Conservation (phyloP, 352 stramenopile species). For the Globisporangium middletonii region DNA sequence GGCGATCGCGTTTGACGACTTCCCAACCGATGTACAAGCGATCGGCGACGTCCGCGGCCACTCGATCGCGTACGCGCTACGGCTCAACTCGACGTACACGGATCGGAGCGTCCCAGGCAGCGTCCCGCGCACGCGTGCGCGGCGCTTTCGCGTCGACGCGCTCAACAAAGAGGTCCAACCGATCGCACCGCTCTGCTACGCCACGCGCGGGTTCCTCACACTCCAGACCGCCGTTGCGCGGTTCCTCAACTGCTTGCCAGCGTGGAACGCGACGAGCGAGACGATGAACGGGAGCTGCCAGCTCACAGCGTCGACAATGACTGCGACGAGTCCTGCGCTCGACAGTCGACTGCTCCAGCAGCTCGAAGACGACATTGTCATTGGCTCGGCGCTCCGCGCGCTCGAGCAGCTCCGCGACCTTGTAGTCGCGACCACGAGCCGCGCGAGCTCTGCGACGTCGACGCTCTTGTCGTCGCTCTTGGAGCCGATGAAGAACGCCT, state of each 20-base stretch:
- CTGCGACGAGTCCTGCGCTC: constrained; percentile 8
- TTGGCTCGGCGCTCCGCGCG: constrained; percentile 29
- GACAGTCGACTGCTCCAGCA: constrained; percentile 40
- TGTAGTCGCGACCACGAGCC: background rate
- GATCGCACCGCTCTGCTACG: constrained; percentile 32
- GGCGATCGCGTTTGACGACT: constrained; percentile 53
- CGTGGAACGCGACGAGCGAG: constrained; percentile 28
- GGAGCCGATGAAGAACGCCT: constrained; percentile 9
- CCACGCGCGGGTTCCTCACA: constrained; percentile 61
- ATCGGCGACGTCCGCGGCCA: constrained; percentile 34
- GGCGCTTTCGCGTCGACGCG: constrained; percentile 12
- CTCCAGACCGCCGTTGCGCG: constrained; percentile 61
- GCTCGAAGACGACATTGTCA: constrained; percentile 46
- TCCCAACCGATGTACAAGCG: constrained; percentile 19
- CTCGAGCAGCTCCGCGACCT: background rate
- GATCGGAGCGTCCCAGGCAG: constrained; percentile 23
- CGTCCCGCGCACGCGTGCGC: constrained; percentile 37
- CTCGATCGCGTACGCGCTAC: constrained; percentile 52
- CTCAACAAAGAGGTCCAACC: constrained; percentile 19
- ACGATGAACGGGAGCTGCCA: constrained; percentile 39
- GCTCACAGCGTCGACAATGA: constrained; percentile 27
- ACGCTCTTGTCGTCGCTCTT: too few relatives aligned
- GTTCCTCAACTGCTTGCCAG: constrained; percentile 61
- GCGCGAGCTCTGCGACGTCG: background rate
- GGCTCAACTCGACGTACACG: constrained; percentile 55